phyloP scores from a whole-genome alignment of 306 rosid genomes.

The Benincasa hispida region DNA sequence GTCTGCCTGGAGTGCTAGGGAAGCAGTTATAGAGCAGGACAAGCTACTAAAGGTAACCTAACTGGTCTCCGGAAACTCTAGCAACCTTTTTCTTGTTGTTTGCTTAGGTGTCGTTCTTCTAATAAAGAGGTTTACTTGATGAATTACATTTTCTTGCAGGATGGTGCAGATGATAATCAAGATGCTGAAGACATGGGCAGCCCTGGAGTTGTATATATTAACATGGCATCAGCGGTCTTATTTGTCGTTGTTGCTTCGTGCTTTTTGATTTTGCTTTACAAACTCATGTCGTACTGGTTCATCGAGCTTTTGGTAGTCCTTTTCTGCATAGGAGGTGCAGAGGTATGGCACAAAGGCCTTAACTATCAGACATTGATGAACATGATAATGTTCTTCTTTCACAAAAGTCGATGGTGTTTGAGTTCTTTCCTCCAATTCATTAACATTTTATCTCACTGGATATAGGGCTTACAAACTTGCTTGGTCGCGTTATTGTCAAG shows the following conservation, averaged over 20 bases:
- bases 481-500: slow-evolving; percentile 74
- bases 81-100: neutral
- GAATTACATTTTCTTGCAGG: slow-evolving; percentile 31
- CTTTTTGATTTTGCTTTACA: slow-evolving; percentile 65
- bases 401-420: neutral
- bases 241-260: slow-evolving; percentile 79
- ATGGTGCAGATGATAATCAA: slow-evolving; percentile 48
- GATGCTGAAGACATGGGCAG: slow-evolving; percentile 20
- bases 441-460: slow-evolving; percentile 22
- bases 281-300: slow-evolving; percentile 80
- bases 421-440: slow-evolving; percentile 3
- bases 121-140: neutral
- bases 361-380: neutral
- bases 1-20: slow-evolving; percentile 86
- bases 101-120: neutral
- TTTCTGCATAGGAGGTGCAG: slow-evolving; percentile 85
- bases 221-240: slow-evolving; percentile 54
- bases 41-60: slow-evolving; percentile 53
- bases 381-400: neutral
- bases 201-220: slow-evolving; percentile 61
- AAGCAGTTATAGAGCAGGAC: slow-evolving; percentile 63
- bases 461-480: slow-evolving; percentile 94
- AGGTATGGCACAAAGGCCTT: slow-evolving; percentile 40
- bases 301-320: slow-evolving; percentile 80
- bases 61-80: neutral